These are phyloP conservation scores for Heracleum sosnowskyi DNA, from an alignment of 129 eudicot genomes.

Conservation along the genomic window DNA sequence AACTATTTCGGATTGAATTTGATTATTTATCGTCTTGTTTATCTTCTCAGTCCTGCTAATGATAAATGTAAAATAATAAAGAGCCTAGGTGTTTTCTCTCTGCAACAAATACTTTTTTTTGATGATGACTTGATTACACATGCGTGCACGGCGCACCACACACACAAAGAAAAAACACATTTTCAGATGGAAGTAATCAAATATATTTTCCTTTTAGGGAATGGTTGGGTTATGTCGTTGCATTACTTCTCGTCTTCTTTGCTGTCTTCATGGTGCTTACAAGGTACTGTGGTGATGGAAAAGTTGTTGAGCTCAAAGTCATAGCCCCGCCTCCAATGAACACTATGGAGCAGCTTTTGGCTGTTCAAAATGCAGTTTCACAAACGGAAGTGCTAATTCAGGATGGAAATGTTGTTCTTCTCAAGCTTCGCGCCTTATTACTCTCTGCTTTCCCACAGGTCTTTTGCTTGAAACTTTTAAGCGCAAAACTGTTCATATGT, in stretches of 20 bases:
- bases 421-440: slow-evolving; percentile 67
- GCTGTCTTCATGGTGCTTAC: slow-evolving; percentile 59
- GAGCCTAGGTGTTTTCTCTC: neutral
- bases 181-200: neutral
- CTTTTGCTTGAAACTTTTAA: neutral
- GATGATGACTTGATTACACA: neutral
- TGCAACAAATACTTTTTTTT: neutral
- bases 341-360: slow-evolving; percentile 93
- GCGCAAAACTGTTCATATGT: neutral
- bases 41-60: neutral
- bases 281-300: slow-evolving; percentile 36
- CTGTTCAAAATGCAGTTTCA: slow-evolving; percentile 88
- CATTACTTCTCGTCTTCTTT: slow-evolving; percentile 33
- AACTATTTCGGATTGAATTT: neutral
- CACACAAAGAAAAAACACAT: neutral
- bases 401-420: slow-evolving; percentile 76
- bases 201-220: slow-evolving; percentile 42
- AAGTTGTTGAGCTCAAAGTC: slow-evolving; percentile 54
- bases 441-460: slow-evolving; percentile 89
- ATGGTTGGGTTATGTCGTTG: slow-evolving; percentile 64
- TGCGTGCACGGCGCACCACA: neutral
- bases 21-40: neutral
- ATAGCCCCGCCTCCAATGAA: slow-evolving; percentile 79
- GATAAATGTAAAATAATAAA: neutral
- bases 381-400: slow-evolving; percentile 82